These are phyloP conservation scores for Cephalotrichum gorgonifer DNA, from an alignment of 2,329 filamentous ascomycete genomes.

Conservation along the genomic window DNA sequence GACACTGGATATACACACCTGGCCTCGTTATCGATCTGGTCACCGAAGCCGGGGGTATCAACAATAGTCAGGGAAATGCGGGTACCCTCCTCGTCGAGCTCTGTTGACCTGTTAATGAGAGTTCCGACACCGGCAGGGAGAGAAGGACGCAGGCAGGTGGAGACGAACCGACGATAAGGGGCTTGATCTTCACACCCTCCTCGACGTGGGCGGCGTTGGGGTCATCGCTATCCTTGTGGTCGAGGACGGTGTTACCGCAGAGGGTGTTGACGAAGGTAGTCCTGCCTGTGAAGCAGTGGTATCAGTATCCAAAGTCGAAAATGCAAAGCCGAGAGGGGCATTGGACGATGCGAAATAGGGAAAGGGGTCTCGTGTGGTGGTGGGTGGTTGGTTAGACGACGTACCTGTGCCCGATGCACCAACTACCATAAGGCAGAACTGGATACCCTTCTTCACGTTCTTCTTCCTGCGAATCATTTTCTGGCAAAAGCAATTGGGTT, in stretches of 20 bases:
- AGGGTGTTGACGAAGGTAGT: conserved; percentile 99
- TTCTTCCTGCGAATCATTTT: conserved; percentile 99
- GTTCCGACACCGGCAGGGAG: not conserved
- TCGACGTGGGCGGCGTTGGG: conserved; percentile 79
- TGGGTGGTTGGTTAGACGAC: conserved; percentile 24
- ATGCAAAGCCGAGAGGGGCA: too few relatives aligned
- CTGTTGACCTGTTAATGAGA: conserved; percentile 35
- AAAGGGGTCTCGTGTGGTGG: not conserved
- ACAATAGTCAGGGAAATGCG: conserved; percentile 97
- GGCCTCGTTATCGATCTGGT: conserved; percentile 98
- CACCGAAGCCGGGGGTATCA: conserved; percentile 95
- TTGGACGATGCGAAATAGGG: not conserved
- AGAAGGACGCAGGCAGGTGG: not conserved
- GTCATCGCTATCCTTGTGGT: conserved; percentile 89
- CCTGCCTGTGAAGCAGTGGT: conserved; percentile 50
- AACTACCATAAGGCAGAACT: conserved; percentile 99
- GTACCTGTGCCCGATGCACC: conserved; percentile 96
- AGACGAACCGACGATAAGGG: conserved; percentile 77
- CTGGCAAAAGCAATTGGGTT: conserved; percentile 29
- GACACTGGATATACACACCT: conserved; percentile 46
- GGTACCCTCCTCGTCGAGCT: conserved; percentile 96
- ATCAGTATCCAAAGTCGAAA: conserved; percentile 4
- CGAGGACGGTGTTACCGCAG: conserved; percentile 85
- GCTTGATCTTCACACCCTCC: conserved; percentile 97
- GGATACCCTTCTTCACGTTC: conserved; percentile 99